Evolutionary conservation across 176 grass and related monocot genomes (phyloP), one percentile per base, ranked within the genome.

Genomic region (Thalia dealbata): DNA sequence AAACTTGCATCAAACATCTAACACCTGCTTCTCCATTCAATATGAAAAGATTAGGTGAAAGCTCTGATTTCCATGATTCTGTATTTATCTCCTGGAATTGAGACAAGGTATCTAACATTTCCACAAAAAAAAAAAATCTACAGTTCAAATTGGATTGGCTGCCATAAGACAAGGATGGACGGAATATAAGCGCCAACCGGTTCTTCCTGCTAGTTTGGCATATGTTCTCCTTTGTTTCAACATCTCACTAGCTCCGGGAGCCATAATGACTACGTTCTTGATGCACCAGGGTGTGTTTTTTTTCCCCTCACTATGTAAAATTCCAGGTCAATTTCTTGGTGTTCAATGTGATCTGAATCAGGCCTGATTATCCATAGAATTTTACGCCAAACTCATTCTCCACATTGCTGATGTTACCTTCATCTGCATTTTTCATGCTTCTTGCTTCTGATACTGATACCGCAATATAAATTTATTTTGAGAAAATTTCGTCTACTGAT

Each of bases 221-320:
- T 91, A 87, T 76, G 88, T 91, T 72, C 78, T 91, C 26, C 42
- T 87, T 71, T 87, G 81, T 81, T 87, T 91, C 78, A 91, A 91
- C 65, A 58, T 81, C 41, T 78, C 88, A 15, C 88, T 91, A 55
- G 65, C 84, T 14, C 84, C 88, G 1, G 78, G 88, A 28, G 84
- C 78, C 11, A 81, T 91, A 22, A 91, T 91, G 88, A 91, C 88
- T 58, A 81, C 88, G 2, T 90, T 86, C 78, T 52, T 90, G 44
- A 76, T 83, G 66, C 78, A 86, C 51, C 78, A 79, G 7, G 84
- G 83, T 86, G 52, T 29, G 21, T 35, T 28, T 18, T 27, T 1
- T 45, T 69, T 41, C 18, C 3, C 13, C 38, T 69, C 6, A 46
- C 6, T 38, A 46, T 45, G 7, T 3, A 62, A 28, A 14, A 11